Conservation (phyloP, 2,329 filamentous ascomycete species). For the Ascochyta pisi region DNA sequence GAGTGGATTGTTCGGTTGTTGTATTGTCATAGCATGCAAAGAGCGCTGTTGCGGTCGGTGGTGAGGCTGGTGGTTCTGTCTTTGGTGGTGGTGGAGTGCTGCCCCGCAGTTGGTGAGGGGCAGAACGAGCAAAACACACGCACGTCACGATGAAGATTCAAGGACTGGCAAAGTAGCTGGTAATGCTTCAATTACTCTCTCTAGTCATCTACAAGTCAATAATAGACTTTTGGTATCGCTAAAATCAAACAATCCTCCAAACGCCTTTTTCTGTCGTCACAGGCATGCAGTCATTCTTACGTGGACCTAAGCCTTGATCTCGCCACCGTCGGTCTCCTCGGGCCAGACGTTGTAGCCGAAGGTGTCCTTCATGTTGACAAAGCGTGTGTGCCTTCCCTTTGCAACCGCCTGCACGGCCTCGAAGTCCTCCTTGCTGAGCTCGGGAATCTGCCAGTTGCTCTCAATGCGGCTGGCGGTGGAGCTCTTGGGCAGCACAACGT, state of each 20-base stretch:
- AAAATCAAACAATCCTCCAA: constrained; percentile 19
- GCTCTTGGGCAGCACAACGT: constrained; percentile 51
- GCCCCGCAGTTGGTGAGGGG: no score
- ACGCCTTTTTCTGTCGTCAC: constrained; percentile 5
- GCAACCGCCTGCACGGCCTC: constrained; percentile 69
- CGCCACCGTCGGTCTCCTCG: constrained; percentile 46
- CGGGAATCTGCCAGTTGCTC: constrained; percentile 70
- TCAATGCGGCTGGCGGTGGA: constrained; percentile 50
- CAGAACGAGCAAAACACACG: no score
- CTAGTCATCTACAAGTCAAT: constrained; percentile 19
- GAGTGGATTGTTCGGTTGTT: no score
- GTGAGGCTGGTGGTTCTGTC: no score
- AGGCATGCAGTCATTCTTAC: background rate
- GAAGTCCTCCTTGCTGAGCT: constrained; percentile 62
- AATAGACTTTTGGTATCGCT: constrained; percentile 34
- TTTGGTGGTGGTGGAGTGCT: no score
- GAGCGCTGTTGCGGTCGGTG: no score
- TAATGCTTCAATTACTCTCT: constrained; percentile 17
- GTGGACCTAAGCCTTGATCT: constrained; percentile 31
- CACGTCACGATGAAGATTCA: no score
- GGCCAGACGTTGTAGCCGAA: constrained; percentile 73
- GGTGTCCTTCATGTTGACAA: constrained; percentile 83
- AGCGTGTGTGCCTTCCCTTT: constrained; percentile 70
- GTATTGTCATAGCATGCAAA: no score
- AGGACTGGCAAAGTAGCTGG: background rate